Base-by-base conservation (phyloP, 2,329 filamentous ascomycete species). In the Colletotrichum lindemuthianum region DNA sequence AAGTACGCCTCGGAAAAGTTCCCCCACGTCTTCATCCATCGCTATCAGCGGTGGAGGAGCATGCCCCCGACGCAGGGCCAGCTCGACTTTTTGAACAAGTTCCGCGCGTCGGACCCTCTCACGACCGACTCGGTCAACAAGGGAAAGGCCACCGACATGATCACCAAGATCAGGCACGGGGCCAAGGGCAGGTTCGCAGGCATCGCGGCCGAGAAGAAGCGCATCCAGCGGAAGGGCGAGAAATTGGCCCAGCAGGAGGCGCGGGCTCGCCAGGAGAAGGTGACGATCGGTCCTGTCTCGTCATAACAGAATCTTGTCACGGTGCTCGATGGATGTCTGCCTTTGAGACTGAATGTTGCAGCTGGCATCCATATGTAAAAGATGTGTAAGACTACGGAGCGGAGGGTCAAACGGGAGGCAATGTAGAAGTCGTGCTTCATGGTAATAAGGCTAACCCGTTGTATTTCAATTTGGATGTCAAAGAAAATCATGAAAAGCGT, bases 131-230 rank as follows among this genome's bases (percentile, higher is more conserved):
- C 88, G 34, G 71, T 97, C 63, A 93, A 86, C 12, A 96, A 94
- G 72, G 95, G 95, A 8, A 88, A 88, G 73, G 94, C 93, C 5
- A 85, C 85, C 5, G 94, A 97, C 74, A 94, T 97, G 90, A 97
- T 98, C 68, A 96, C 92, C 8, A 96, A 97, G 76, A 74, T 97
- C 66, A 95, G 90, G 75, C 91, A 96, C 73, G 95, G 95, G 1
- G 92, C 92, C 1, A 86, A 81, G 75, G 91, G 78, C 67, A 87
- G 79, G 79, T 93, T 85, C 73, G 79, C 82, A 33, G 81, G 72
- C 39, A 77, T 86, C 61, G 82, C 84, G 71, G 80, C 78, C 0
- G 79, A 83, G 58, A 88, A 84, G 73, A 84, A 81, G 47, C 84
- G 83, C 55, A 78, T 74, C 40, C 76, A 80, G 53, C 82, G 72